These are phyloP conservation scores for Huntiella omanensis DNA, from an alignment of 2,329 filamentous ascomycete species.

Conservation along the genomic window DNA sequence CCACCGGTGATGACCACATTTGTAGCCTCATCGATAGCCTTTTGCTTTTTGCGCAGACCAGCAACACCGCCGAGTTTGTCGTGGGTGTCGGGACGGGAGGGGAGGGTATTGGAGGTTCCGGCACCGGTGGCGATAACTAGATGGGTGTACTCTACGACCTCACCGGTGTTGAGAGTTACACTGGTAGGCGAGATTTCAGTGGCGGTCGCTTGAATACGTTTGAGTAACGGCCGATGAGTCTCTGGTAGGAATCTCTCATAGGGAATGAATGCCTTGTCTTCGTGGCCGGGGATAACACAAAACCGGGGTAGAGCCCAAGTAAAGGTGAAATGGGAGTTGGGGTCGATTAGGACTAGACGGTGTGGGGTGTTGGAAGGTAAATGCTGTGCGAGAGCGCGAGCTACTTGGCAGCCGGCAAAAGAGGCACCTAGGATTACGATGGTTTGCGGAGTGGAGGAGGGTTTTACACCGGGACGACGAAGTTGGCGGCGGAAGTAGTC, in stretches of 20 bases:
- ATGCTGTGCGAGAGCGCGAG: slow-evolving; percentile 26
- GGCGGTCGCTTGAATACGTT: slow-evolving; percentile 12
- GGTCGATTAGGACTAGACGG: slow-evolving; percentile 37
- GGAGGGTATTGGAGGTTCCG: slow-evolving; percentile 24
- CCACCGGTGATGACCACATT: slow-evolving; percentile 35
- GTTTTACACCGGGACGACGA: slow-evolving; percentile 2
- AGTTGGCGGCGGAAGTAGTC: slow-evolving; percentile 10
- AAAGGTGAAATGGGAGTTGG: slow-evolving; percentile 41
- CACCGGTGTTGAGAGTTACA: background rate
- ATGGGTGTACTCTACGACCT: slow-evolving; percentile 25
- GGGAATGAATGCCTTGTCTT: slow-evolving; percentile 41
- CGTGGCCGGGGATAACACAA: slow-evolving; percentile 33
- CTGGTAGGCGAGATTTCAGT: background rate
- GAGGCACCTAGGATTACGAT: slow-evolving; percentile 39
- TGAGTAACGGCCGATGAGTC: too few species aligned
- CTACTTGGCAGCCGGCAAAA: slow-evolving; percentile 34
- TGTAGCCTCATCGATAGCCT: slow-evolving; percentile 22
- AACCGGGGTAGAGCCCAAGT: slow-evolving; percentile 41
- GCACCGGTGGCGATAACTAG: slow-evolving; percentile 40
- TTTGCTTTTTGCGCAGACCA: slow-evolving; percentile 27
- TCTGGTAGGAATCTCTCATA: slow-evolving; percentile 25
- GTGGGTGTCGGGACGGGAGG: slow-evolving; percentile 27
- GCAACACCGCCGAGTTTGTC: slow-evolving; percentile 24
- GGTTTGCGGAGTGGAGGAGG: slow-evolving; percentile 19
- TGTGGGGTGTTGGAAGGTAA: slow-evolving; percentile 28